Percentiles rank a stretch among this genome's conserved stretches.
Evolutionary conservation across 805 yeast species (phyloP).

Genomic region (Metschnikowia colocasiae): DNA sequence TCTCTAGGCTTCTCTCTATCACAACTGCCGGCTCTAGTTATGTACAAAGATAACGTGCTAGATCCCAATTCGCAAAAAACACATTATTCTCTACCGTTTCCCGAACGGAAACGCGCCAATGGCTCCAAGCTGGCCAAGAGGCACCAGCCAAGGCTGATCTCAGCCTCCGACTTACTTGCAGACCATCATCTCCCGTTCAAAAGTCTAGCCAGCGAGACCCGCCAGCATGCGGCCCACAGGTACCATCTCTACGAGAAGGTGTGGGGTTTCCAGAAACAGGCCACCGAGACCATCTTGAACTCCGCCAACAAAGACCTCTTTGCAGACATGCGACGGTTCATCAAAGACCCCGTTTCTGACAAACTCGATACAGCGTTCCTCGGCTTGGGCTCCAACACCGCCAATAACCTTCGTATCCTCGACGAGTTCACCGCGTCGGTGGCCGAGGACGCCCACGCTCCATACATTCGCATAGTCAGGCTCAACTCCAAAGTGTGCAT

Average conservation of each 20-base stretch:
- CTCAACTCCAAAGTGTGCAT: conserved; percentile 31
- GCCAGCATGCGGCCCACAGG: conserved; percentile 21
- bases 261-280: conserved; percentile 28
- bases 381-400: conserved; percentile 37
- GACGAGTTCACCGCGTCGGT: conserved; percentile 30
- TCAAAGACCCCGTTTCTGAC: conserved; percentile 14
- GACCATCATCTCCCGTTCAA: conserved; percentile 19
- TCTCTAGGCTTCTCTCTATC: neutral
- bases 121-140: neutral
- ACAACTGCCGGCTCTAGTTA: neutral
- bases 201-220: conserved; percentile 23
- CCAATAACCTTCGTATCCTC: conserved; percentile 37
- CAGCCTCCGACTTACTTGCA: neutral
- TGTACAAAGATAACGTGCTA: conserved; percentile 8
- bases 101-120: conserved; percentile 3
- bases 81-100: conserved; percentile 27
- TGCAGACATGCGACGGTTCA: conserved; percentile 23
- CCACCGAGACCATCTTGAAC: conserved; percentile 29
- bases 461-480: conserved; percentile 21
- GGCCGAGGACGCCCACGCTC: conserved; percentile 5
- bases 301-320: conserved; percentile 32
- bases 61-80: conserved; percentile 27
- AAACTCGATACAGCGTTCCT: conserved; percentile 34
- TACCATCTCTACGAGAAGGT: conserved; percentile 22
- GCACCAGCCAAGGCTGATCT: neutral